A percentile compares a stretch with the other conserved stretches of the same genome.
These are phyloP conservation scores for Bodo saltans DNA, from an alignment of 78 protist species.

Conservation along the genomic window DNA sequence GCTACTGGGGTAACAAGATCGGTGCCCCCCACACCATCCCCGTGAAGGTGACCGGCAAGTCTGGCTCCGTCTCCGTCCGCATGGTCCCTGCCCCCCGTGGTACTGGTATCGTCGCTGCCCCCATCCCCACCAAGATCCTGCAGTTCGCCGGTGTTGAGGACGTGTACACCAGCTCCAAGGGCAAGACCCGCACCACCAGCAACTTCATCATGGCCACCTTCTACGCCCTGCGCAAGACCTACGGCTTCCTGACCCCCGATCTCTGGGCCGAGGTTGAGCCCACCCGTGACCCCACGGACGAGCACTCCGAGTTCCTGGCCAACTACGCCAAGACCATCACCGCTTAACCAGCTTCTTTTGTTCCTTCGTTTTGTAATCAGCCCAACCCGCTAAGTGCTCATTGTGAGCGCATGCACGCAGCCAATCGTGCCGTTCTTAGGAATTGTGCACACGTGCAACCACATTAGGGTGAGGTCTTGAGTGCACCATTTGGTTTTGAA, in stretches of 20 bases:
- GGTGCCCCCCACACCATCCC: conserved; percentile 99
- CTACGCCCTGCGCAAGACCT: conserved; percentile 86
- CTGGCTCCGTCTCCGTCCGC: conserved; percentile 97
- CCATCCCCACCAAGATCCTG: conserved; percentile 93
- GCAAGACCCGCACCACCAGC: conserved; percentile 96
- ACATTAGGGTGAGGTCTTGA: too few species aligned
- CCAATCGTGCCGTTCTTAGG: too few species aligned
- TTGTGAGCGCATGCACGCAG: too few species aligned
- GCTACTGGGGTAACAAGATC: conserved; percentile 99
- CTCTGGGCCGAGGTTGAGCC: conserved; percentile 85
- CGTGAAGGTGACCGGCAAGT: conserved; percentile 96
- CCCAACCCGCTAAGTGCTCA: too few species aligned
- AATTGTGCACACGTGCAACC: too few species aligned
- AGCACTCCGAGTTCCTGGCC: conserved; percentile 65
- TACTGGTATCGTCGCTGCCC: conserved; percentile 98
- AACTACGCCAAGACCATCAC: not conserved
- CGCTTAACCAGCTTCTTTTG: not conserved
- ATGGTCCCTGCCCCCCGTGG: conserved; percentile 99
- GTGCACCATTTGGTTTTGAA: too few species aligned
- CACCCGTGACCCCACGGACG: conserved; percentile 70
- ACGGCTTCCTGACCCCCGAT: conserved; percentile 96
- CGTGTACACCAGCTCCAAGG: conserved; percentile 93
- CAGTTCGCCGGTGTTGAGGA: conserved; percentile 97
- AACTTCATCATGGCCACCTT: conserved; percentile 97
- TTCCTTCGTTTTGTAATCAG: too few species aligned